Evolutionary conservation across 2,329 filamentous ascomycete species (phyloP).

Genomic region (Penicillium psychrosexuale): DNA sequence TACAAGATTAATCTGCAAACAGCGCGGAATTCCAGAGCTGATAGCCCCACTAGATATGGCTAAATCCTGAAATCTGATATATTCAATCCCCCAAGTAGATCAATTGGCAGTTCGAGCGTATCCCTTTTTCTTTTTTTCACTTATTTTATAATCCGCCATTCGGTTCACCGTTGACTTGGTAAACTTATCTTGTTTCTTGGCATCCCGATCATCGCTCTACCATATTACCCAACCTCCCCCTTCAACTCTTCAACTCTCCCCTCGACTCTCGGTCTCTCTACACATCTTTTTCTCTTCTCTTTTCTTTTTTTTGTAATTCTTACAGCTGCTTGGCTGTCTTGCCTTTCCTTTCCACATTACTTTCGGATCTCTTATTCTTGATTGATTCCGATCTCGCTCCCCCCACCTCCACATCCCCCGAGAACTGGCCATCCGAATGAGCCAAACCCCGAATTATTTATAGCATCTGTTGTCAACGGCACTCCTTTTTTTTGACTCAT

Average conservation of each 20-base stretch:
- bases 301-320: constrained; percentile 1
- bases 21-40: background rate
- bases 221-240: constrained; percentile 16
- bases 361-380: background rate
- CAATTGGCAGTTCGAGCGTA: background rate
- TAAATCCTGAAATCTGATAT: background rate
- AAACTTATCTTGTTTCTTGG: constrained; percentile 13
- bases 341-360: constrained; percentile 8
- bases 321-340: constrained; percentile 2
- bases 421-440: constrained; percentile 10
- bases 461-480: constrained; percentile 11
- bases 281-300: constrained; percentile 5
- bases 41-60: background rate
- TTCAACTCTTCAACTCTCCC: constrained; percentile 8
- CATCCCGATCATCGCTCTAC: constrained; percentile 24
- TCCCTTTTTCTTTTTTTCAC: background rate
- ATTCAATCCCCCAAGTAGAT: background rate
- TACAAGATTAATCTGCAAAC: background rate
- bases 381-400: constrained; percentile 6
- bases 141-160: background rate
- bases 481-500: constrained; percentile 17
- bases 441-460: constrained; percentile 14
- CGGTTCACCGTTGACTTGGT: background rate
- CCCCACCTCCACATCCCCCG: constrained; percentile 1
- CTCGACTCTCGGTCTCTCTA: constrained; percentile 5